phyloP scores from a whole-genome alignment of 129 eudicot species.

The Flaveria trinervia region DNA sequence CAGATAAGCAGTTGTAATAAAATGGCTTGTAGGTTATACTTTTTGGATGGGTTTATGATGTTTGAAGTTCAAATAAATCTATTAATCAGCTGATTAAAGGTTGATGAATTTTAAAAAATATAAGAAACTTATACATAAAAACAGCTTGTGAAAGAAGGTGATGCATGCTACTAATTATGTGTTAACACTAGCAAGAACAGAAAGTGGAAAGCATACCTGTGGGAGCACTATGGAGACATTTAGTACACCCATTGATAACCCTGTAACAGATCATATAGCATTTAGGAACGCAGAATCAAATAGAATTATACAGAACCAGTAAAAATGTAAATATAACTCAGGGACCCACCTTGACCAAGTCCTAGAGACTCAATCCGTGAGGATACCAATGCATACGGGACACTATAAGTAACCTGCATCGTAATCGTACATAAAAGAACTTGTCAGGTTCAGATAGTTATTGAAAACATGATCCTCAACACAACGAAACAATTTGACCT shows the following conservation, averaged over 20 bases:
- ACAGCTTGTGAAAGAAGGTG: not conserved
- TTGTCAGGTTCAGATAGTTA: conserved; percentile 11
- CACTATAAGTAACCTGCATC: conserved; percentile 95
- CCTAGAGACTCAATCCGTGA: conserved; percentile 90
- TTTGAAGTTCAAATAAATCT: not conserved
- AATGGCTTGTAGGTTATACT: not conserved
- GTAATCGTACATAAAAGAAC: conserved; percentile 11
- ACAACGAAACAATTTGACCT: not conserved
- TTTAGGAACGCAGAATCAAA: not conserved
- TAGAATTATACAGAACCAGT: conserved; percentile 4
- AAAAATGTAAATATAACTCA: not conserved
- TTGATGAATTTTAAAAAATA: not conserved
- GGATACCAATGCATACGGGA: conserved; percentile 91
- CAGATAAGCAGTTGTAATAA: not conserved
- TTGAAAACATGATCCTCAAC: not conserved
- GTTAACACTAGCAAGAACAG: not conserved
- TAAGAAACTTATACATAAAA: not conserved
- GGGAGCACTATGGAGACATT: conserved; percentile 91
- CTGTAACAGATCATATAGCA: conserved; percentile 45
- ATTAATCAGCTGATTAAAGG: not conserved
- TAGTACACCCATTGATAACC: conserved; percentile 97
- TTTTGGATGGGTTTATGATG: not conserved
- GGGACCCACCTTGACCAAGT: conserved; percentile 83
- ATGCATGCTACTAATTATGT: not conserved
- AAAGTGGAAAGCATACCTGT: conserved; percentile 52